Percentiles rank a stretch among this genome's conserved stretches.
Conservation (phyloP, 139 green algal species). For the Closterium sp. region DNA sequence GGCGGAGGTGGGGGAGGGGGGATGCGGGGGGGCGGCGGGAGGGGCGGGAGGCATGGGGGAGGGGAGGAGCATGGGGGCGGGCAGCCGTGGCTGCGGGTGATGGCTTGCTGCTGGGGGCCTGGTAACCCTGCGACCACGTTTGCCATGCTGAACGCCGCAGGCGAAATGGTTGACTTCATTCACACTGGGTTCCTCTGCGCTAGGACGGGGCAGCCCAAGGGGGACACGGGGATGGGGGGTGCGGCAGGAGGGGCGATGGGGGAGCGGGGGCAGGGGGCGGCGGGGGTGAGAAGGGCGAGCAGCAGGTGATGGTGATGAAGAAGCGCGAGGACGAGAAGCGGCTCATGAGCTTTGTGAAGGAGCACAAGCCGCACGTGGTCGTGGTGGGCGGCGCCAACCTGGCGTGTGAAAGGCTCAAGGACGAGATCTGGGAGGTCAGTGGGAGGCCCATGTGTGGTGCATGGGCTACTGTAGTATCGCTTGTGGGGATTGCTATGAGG, state of each 20-base stretch:
- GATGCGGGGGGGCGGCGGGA: neutral
- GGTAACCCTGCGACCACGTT: conserved; percentile 69
- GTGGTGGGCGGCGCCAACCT: conserved; percentile 67
- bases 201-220: neutral
- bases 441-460: too few species aligned
- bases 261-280: neutral
- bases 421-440: conserved; percentile 37
- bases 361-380: conserved; percentile 74
- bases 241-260: too few species aligned
- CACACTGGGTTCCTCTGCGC: conserved; percentile 64
- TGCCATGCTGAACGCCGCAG: conserved; percentile 67
- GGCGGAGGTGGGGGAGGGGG: neutral
- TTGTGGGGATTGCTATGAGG: too few species aligned
- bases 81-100: conserved; percentile 54
- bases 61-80: conserved; percentile 44
- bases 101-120: conserved; percentile 68
- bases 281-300: neutral
- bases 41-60: neutral
- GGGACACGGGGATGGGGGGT: neutral
- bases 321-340: conserved; percentile 52
- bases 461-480: too few species aligned
- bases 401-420: conserved; percentile 61
- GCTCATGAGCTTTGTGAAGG: conserved; percentile 69
- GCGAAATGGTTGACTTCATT: conserved; percentile 72
- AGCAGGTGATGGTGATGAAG: conserved; percentile 45